A percentile compares a stretch with the other conserved stretches of the same genome.
phyloP scores from a whole-genome alignment of 1,284 basidiomycete species.

The Cryptococcus floricola region DNA sequence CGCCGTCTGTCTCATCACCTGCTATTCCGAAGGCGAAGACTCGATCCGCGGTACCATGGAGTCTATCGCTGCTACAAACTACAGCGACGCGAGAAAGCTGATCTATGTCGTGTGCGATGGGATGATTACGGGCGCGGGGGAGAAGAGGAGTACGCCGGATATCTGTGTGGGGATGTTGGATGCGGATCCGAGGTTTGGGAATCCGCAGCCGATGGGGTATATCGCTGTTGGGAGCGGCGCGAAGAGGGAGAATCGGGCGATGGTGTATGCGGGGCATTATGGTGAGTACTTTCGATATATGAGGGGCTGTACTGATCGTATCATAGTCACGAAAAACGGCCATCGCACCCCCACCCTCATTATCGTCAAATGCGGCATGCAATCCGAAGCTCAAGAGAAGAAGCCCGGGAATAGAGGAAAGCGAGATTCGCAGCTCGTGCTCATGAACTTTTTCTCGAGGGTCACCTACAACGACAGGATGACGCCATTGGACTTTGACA shows the following conservation, averaged over 20 bases:
- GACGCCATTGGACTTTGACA: constrained; percentile 94
- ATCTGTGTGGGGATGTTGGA: constrained; percentile 90
- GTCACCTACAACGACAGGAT: constrained; percentile 99
- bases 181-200: constrained; percentile 91
- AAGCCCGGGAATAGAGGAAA: constrained; percentile 99
- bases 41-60: constrained; percentile 88
- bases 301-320: background rate
- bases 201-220: constrained; percentile 94
- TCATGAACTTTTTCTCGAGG: constrained; percentile 99
- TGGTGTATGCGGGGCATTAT: constrained; percentile 99
- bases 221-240: constrained; percentile 81
- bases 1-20: constrained; percentile 91
- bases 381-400: constrained; percentile 72
- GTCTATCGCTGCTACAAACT: constrained; percentile 82
- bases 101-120: constrained; percentile 95
- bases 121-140: constrained; percentile 97
- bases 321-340: constrained; percentile 55
- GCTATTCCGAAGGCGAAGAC: constrained; percentile 95
- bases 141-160: constrained; percentile 91
- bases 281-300: constrained; percentile 56
- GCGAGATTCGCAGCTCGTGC: constrained; percentile 94
- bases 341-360: constrained; percentile 92
- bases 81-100: constrained; percentile 87
- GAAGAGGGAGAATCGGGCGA: constrained; percentile 89
- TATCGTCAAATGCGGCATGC: constrained; percentile 91